Evolutionary conservation across 176 grass and related monocot genomes (phyloP).

Genomic region (Eremochloa ophiuroides): DNA sequence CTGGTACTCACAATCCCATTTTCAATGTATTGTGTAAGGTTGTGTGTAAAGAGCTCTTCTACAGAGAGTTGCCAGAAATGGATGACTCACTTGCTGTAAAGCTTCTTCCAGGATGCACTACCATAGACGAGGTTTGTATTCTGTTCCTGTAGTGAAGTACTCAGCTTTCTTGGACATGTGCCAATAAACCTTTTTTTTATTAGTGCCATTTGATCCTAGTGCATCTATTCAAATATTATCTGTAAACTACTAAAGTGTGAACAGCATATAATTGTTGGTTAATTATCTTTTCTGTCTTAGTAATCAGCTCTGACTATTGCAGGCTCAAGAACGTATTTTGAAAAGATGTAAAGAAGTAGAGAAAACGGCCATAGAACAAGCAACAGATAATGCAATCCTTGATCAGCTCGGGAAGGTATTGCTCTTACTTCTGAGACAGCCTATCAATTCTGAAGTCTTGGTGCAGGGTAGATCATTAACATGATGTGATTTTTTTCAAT

Average conservation of each 20-base stretch:
- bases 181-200: neutral
- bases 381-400: slow-evolving; percentile 95
- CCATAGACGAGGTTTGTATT: slow-evolving; percentile 70
- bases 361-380: slow-evolving; percentile 96
- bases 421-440: slow-evolving; percentile 19
- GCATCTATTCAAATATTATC: neutral
- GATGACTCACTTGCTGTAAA: slow-evolving; percentile 77
- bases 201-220: neutral
- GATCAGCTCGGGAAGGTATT: slow-evolving; percentile 76
- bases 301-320: neutral
- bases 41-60: slow-evolving; percentile 97
- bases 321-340: slow-evolving; percentile 82
- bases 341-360: slow-evolving; percentile 87
- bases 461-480: neutral
- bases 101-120: slow-evolving; percentile 83
- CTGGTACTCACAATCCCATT: neutral
- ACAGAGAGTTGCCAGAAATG: slow-evolving; percentile 75
- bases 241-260: slow-evolving; percentile 1
- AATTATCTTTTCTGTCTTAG: neutral
- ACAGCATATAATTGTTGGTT: neutral
- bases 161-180: slow-evolving; percentile 3
- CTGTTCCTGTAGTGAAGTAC: neutral
- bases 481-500: neutral
- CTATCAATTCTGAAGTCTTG: slow-evolving; percentile 11
- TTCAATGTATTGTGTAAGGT: slow-evolving; percentile 65